Percentiles rank a stretch among this genome's conserved stretches.
These are phyloP conservation scores for Phytophthora pini DNA, from an alignment of 352 stramenopile species.

Conservation along the genomic window DNA sequence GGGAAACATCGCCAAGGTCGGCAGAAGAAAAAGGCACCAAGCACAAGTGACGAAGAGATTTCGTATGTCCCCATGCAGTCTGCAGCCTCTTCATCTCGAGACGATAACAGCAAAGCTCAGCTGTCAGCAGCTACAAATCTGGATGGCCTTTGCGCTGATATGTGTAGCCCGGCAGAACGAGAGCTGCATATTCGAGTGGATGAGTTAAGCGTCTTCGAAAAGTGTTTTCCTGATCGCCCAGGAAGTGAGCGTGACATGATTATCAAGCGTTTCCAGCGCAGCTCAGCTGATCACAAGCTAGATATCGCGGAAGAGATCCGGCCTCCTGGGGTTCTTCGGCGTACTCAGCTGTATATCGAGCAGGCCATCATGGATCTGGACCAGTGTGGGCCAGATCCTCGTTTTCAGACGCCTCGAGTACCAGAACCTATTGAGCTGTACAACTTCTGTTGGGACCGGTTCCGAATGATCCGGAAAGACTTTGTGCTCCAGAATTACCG, in stretches of 20 bases:
- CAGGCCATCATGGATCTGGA: constrained; percentile 88
- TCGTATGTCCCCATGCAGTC: constrained; percentile 9
- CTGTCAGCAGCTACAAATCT: constrained; percentile 70
- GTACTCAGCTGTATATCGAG: constrained; percentile 87
- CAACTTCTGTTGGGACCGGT: constrained; percentile 97
- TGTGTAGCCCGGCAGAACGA: constrained; percentile 83
- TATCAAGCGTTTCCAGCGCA: constrained; percentile 90
- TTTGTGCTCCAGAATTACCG: constrained; percentile 98
- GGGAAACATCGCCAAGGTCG: constrained; percentile 32
- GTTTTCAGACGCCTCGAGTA: constrained; percentile 70
- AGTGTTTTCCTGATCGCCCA: constrained; percentile 69
- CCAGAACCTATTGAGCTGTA: constrained; percentile 92
- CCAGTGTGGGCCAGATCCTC: constrained; percentile 60
- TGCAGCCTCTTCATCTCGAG: not conserved
- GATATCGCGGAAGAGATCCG: constrained; percentile 85
- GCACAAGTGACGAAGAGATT: constrained; percentile 29
- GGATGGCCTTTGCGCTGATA: constrained; percentile 82
- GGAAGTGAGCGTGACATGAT: constrained; percentile 72
- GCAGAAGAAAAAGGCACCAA: constrained; percentile 37
- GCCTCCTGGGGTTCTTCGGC: constrained; percentile 76
- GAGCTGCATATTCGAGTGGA: constrained; percentile 88
- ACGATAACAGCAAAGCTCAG: constrained; percentile 57
- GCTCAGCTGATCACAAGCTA: constrained; percentile 86
- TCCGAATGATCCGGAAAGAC: constrained; percentile 96
- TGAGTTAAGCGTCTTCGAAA: constrained; percentile 89